Conservation (phyloP, 2,329 filamentous ascomycete genomes). For the Cladophialophora yegresii region DNA sequence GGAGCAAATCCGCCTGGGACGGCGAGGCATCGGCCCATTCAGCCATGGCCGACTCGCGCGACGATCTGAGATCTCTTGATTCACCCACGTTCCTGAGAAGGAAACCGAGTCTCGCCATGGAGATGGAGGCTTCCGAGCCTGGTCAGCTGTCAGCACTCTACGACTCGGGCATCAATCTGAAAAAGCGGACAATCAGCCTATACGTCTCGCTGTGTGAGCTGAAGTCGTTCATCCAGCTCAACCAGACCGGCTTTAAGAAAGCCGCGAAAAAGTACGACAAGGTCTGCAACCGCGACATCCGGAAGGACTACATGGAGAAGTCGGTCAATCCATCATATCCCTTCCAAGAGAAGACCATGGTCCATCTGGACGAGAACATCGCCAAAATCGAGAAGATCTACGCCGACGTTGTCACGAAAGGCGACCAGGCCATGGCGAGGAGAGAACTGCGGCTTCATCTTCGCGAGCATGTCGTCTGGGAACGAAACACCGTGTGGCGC, state of each 20-base stretch:
- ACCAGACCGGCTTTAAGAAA: slow-evolving; percentile 94
- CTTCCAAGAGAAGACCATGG: slow-evolving; percentile 73
- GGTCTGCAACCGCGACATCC: slow-evolving; percentile 80
- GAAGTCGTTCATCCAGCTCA: slow-evolving; percentile 93
- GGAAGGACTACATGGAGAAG: slow-evolving; percentile 71
- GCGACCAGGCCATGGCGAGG: slow-evolving; percentile 73
- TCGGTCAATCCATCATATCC: slow-evolving; percentile 77
- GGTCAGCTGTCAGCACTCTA: slow-evolving; percentile 73
- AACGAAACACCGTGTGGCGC: slow-evolving; percentile 96
- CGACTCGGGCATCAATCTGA: slow-evolving; percentile 76
- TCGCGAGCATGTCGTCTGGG: slow-evolving; percentile 97
- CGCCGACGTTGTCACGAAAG: slow-evolving; percentile 76
- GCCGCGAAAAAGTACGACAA: slow-evolving; percentile 99
- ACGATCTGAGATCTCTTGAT: slow-evolving; percentile 57
- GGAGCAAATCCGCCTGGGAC: slow-evolving; percentile 39
- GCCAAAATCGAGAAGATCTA: slow-evolving; percentile 75
- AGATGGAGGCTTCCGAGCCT: slow-evolving; percentile 70
- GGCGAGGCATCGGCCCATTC: slow-evolving; percentile 15
- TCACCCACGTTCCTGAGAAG: slow-evolving; percentile 51
- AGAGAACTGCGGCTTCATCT: slow-evolving; percentile 87
- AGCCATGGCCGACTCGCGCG: slow-evolving; percentile 37
- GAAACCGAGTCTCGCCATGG: slow-evolving; percentile 59
- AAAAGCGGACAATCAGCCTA: slow-evolving; percentile 82
- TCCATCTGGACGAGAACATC: slow-evolving; percentile 70
- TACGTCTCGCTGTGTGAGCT: slow-evolving; percentile 94